Conservation (phyloP, 768 basidiomycete species). For the Paxillus ammoniavirescens region DNA sequence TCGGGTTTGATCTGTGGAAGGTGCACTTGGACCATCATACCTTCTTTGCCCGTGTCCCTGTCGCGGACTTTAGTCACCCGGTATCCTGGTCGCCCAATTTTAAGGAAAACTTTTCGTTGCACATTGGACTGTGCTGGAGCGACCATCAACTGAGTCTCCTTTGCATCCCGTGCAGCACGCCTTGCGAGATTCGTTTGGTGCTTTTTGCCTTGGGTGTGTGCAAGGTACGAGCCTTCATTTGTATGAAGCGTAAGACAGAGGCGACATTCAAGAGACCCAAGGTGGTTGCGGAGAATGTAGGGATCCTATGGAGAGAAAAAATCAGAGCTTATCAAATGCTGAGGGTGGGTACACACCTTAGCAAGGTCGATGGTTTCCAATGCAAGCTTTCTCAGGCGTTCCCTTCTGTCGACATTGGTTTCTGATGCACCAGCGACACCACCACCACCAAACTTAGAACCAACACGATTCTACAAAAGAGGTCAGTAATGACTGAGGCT, state of each 20-base stretch:
- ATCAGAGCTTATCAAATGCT: conserved; percentile 6
- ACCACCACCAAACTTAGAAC: conserved; percentile 93
- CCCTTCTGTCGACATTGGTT: conserved; percentile 92
- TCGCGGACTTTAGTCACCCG: conserved; percentile 97
- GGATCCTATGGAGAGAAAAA: conserved; percentile 63
- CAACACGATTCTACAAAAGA: conserved; percentile 79
- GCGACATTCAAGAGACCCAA: conserved; percentile 97
- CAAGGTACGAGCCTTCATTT: conserved; percentile 99
- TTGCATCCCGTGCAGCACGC: conserved; percentile 95
- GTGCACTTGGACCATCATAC: conserved; percentile 97
- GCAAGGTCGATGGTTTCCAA: conserved; percentile 97
- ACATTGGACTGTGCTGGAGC: conserved; percentile 77
- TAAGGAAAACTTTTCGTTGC: conserved; percentile 92
- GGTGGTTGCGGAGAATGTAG: conserved; percentile 97
- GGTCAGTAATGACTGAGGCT: background rate
- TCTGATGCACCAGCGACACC: conserved; percentile 95
- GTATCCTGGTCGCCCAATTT: conserved; percentile 95
- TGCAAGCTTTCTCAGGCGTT: conserved; percentile 91
- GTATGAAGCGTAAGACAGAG: conserved; percentile 97
- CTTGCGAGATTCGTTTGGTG: conserved; percentile 98
- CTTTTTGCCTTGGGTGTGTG: conserved; percentile 99
- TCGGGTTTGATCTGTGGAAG: conserved; percentile 90
- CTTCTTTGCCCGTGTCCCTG: conserved; percentile 85
- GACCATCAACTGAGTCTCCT: conserved; percentile 89
- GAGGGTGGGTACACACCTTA: conserved; percentile 54